Evolutionary conservation across 1,139 yeast species (phyloP).

Genomic region (Kluyveromyces sp.): DNA sequence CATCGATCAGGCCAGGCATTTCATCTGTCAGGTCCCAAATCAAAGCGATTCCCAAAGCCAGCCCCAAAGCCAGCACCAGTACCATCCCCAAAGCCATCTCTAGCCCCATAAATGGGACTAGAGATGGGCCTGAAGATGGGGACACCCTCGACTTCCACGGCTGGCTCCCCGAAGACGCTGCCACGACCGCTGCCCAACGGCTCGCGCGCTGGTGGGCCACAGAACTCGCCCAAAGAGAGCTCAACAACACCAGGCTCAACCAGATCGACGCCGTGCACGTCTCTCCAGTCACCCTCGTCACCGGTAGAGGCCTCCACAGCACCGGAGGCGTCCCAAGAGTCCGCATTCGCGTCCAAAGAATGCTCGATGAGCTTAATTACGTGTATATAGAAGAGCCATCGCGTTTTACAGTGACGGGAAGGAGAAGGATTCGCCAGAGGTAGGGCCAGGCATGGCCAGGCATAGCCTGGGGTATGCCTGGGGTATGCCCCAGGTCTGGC

Average conservation of each 20-base stretch:
- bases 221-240: conserved; percentile 38
- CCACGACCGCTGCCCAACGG: conserved; percentile 30
- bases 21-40: background rate
- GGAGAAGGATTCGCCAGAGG: conserved; percentile 7
- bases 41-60: too few species aligned
- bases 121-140: background rate
- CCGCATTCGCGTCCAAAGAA: conserved; percentile 34
- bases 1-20: too few species aligned
- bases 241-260: conserved; percentile 33
- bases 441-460: too few species aligned
- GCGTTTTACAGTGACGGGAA: conserved; percentile 40
- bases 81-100: too few species aligned
- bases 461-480: too few species aligned
- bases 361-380: conserved; percentile 33
- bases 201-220: conserved; percentile 48
- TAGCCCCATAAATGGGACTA: too few species aligned
- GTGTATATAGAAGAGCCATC: conserved; percentile 41
- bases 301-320: conserved; percentile 63
- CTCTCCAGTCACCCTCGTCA: conserved; percentile 37
- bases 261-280: conserved; percentile 29
- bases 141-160: conserved; percentile 46
- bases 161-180: conserved; percentile 38
- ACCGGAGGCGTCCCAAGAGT: conserved; percentile 43
- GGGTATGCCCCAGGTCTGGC: background rate
- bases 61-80: too few species aligned